Percentiles rank a stretch among this genome's conserved stretches.
Conservation (phyloP, 495 filamentous ascomycete genomes). For the Thermothielavioides terrestris region DNA sequence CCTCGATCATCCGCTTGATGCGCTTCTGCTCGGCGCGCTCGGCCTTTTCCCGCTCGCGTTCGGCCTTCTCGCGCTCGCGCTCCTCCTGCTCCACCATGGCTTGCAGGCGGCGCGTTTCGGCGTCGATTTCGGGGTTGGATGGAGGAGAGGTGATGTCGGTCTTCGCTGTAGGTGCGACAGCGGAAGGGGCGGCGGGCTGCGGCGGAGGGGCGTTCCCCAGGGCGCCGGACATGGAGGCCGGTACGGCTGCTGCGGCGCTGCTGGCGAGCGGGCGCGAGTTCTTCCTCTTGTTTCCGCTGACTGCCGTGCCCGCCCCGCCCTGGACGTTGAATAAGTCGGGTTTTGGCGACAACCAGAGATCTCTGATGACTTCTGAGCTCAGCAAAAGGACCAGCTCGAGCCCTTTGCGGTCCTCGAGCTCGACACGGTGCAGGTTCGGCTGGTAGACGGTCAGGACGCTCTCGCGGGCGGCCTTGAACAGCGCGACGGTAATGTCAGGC, state of each 20-base stretch:
- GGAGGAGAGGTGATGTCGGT: conserved; percentile 22
- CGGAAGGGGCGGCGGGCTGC: neutral
- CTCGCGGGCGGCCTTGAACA: conserved; percentile 54
- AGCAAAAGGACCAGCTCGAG: conserved; percentile 84
- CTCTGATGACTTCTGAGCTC: conserved; percentile 72
- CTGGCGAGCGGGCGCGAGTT: conserved; percentile 33
- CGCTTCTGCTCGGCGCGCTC: conserved; percentile 57
- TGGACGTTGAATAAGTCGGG: conserved; percentile 71
- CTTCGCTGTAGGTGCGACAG: conserved; percentile 15
- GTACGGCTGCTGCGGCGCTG: neutral
- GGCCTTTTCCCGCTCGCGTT: conserved; percentile 42
- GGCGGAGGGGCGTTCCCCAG: conserved; percentile 5
- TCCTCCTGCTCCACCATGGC: conserved; percentile 44
- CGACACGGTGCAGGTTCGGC: conserved; percentile 80
- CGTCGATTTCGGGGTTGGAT: conserved; percentile 53
- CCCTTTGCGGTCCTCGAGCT: conserved; percentile 91
- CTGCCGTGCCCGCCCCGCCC: conserved; percentile 25
- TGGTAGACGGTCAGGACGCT: conserved; percentile 71
- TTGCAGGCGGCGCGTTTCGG: conserved; percentile 53
- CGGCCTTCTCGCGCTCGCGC: conserved; percentile 46
- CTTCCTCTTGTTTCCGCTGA: conserved; percentile 28
- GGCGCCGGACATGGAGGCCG: conserved; percentile 29
- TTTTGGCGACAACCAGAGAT: conserved; percentile 65
- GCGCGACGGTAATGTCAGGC: conserved; percentile 84
- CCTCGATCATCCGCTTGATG: conserved; percentile 67